Base-by-base conservation (phyloP, 1,284 basidiomycete genomes). In the Malassezia equina region DNA sequence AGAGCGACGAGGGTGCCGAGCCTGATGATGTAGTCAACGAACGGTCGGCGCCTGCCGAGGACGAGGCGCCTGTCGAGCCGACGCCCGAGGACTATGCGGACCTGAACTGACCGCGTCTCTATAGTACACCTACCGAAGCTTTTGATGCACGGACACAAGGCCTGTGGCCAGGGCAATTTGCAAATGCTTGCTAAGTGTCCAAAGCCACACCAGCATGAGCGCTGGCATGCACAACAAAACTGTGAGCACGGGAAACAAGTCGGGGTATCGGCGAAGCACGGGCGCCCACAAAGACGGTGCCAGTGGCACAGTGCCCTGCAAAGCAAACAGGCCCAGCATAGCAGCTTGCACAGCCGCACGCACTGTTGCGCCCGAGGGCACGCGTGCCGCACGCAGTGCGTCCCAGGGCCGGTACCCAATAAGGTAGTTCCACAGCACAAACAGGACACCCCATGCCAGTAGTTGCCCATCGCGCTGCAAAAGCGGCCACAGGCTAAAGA, bases 401-500 rank as follows among this genome's bases (percentile, higher is more conserved):
- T 47, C 51, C 41, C 61, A 59, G 0, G 76, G 76, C 25, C 64
- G 69, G 49, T 87, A 83, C 1, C 91, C 90, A 50, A 91, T 80
- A 2, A 86, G 57, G 57, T 81, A 81, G 69, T 93, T 94, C 88
- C 89, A 95, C 2, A 86, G 67, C 0, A 85, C 17, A 4, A 82
- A 77, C 5, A 83, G 73, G 0, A 81, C 81, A 24, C 85, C 55
- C 61, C 89, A 90, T 71, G 86, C 86, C 13, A 86, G 59, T 0
- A 78, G 81, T n/a, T 87, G 79, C 0, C 86, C 86, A 59, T 94
- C 90, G 58, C 81, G 80, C 63, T 83, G 83, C 25, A 94, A 76
- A 23, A 94, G 76, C 0, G 90, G 90, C 84, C 86, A 94, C 84
- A 94, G 88, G 25, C 51, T 60, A 45, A 93, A 93, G 1, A 85